Evolutionary conservation across 2,329 filamentous ascomycete species (phyloP).

Genomic region (Ophiosphaerella korrae): DNA sequence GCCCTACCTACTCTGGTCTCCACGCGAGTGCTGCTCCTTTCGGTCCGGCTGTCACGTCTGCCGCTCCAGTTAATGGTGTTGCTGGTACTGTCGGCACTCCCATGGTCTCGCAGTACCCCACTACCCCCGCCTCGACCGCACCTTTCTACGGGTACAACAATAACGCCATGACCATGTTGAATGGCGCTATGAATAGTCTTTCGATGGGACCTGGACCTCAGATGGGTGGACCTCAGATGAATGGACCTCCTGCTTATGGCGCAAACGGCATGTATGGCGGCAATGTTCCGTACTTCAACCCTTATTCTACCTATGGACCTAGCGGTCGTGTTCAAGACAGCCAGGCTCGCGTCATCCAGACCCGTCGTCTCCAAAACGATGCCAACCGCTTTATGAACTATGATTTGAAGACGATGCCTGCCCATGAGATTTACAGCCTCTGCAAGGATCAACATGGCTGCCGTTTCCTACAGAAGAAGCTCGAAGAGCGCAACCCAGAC

Average conservation of each 20-base stretch:
- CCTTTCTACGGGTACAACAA: constrained; percentile 56
- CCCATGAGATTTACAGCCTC: constrained; percentile 81
- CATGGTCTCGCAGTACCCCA: constrained; percentile 41
- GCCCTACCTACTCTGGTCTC: constrained; percentile 72
- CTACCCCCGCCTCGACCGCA: constrained; percentile 20
- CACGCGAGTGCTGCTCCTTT: constrained; percentile 83
- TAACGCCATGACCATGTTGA: constrained; percentile 63
- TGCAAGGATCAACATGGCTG: constrained; percentile 99
- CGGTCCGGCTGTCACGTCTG: constrained; percentile 63
- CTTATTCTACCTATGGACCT: constrained; percentile 46
- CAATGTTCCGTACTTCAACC: constrained; percentile 30
- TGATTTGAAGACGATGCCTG: constrained; percentile 75
- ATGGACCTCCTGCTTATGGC: constrained; percentile 30
- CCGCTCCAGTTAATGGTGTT: constrained; percentile 26
- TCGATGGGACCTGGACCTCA: constrained; percentile 45
- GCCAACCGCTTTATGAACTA: constrained; percentile 80
- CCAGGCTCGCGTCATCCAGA: constrained; percentile 75
- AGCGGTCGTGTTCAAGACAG: constrained; percentile 68
- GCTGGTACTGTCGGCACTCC: constrained; percentile 36
- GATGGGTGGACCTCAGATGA: constrained; percentile 49
- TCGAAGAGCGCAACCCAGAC: constrained; percentile 84
- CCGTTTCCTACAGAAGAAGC: constrained; percentile 93
- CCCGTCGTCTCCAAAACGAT: constrained; percentile 72
- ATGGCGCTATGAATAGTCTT: constrained; percentile 72
- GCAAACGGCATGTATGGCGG: constrained; percentile 30